Percentiles rank a stretch among this genome's conserved stretches.
Evolutionary conservation across 768 basidiomycete genomes (phyloP).

Genomic region (Leccinum boreale): DNA sequence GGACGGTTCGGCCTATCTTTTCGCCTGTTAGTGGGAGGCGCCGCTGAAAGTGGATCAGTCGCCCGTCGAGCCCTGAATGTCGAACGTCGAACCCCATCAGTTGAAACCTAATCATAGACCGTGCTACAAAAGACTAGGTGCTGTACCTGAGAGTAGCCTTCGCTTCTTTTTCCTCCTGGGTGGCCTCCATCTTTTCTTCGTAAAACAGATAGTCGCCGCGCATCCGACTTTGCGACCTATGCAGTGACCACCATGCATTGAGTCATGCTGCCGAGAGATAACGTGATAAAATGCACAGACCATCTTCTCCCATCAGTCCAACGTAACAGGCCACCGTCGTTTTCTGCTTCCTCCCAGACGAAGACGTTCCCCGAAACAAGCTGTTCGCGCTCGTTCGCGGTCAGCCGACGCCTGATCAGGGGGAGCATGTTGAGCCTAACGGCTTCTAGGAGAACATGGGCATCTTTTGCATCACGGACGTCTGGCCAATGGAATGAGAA

Average conservation of each 20-base stretch:
- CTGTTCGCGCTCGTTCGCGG: conserved; percentile 65
- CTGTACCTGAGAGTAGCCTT: conserved; percentile 72
- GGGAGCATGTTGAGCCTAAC: conserved; percentile 69
- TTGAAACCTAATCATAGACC: not conserved
- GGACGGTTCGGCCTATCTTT: conserved; percentile 77
- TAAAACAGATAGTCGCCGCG: conserved; percentile 80
- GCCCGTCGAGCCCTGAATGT: conserved; percentile 50
- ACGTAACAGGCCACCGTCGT: conserved; percentile 61
- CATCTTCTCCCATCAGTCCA: conserved; percentile 85
- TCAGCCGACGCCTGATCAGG: conserved; percentile 67
- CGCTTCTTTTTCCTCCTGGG: conserved; percentile 73
- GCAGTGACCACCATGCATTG: not conserved
- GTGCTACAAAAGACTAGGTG: conserved; percentile 12
- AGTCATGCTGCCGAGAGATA: conserved; percentile 1
- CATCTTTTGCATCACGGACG: conserved; percentile 76
- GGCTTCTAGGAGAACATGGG: conserved; percentile 73
- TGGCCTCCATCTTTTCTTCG: conserved; percentile 79
- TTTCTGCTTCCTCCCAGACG: conserved; percentile 83
- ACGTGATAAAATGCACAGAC: conserved; percentile 33
- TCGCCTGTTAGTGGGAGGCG: conserved; percentile 61
- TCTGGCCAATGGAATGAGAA: conserved; percentile 39
- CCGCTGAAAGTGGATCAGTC: conserved; percentile 55
- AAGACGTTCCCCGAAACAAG: conserved; percentile 73
- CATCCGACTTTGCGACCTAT: conserved; percentile 84
- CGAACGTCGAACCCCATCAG: not conserved